Percentiles rank a stretch among this genome's conserved stretches.
phyloP scores from a whole-genome alignment of 306 rosid species.

The Notholithocarpus densiflorus region DNA sequence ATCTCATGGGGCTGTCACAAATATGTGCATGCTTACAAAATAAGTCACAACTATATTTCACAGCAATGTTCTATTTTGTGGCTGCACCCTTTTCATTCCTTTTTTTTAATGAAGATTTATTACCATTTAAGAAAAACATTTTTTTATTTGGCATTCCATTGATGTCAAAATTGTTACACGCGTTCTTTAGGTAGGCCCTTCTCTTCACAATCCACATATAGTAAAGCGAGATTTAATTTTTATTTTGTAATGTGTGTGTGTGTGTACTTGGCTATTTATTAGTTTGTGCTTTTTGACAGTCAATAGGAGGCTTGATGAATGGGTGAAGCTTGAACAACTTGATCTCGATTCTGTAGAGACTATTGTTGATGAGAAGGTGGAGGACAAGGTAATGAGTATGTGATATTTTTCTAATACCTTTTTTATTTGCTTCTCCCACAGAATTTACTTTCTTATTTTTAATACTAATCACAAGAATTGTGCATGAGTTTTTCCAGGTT shows the following conservation, averaged over 20 bases:
- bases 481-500: slow-evolving; percentile 51
- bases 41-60: not conserved
- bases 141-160: not conserved
- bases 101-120: not conserved
- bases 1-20: not conserved
- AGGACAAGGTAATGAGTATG: slow-evolving; percentile 69
- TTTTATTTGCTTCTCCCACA: not conserved
- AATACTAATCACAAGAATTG: not conserved
- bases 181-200: not conserved
- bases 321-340: slow-evolving; percentile 96
- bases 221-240: not conserved
- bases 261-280: not conserved
- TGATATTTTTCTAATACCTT: not conserved
- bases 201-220: not conserved
- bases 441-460: not conserved
- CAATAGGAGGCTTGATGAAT: slow-evolving; percentile 98
- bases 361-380: slow-evolving; percentile 99
- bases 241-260: not conserved
- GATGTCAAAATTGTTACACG: not conserved
- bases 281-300: slow-evolving; percentile 40
- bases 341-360: slow-evolving; percentile 95
- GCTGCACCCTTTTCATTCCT: not conserved
- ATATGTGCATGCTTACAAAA: not conserved
- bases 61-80: not conserved
- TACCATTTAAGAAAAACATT: not conserved